These are phyloP conservation scores for Tetradesmus obliquus DNA, from an alignment of 139 green algal genomes.

Conservation along the genomic window DNA sequence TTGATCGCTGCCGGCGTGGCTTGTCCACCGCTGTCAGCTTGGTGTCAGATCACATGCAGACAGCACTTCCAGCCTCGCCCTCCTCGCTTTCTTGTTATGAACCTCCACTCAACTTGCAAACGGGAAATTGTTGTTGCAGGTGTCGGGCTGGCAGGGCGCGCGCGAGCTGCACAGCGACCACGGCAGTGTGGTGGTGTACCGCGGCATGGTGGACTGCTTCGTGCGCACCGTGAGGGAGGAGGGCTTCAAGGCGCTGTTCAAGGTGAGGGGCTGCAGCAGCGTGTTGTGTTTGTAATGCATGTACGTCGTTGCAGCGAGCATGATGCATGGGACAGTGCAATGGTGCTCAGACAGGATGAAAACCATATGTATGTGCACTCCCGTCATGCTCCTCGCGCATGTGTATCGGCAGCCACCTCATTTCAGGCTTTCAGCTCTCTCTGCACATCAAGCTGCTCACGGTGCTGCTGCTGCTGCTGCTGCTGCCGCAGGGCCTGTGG, in stretches of 20 bases:
- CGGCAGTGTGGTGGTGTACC: slow-evolving; percentile 86
- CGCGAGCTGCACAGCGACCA: slow-evolving; percentile 75
- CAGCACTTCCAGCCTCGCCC: neutral
- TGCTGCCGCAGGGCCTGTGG: slow-evolving; percentile 81
- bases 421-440: neutral
- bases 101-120: neutral
- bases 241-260: slow-evolving; percentile 88
- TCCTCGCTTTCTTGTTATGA: neutral
- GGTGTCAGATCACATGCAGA: no score
- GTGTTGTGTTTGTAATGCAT: neutral
- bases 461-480: neutral
- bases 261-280: slow-evolving; percentile 56
- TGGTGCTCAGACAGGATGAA: no score
- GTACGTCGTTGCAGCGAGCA: no score
- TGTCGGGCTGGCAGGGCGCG: slow-evolving; percentile 86
- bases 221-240: slow-evolving; percentile 91
- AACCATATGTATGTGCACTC: no score
- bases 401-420: no score
- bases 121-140: slow-evolving; percentile 48
- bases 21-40: no score
- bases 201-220: slow-evolving; percentile 98
- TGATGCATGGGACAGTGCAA: no score
- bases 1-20: no score
- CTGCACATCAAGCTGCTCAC: neutral
- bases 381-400: no score